Evolutionary conservation across 768 basidiomycete genomes (phyloP).

Genomic region (Xerocomellus amylosporus): DNA sequence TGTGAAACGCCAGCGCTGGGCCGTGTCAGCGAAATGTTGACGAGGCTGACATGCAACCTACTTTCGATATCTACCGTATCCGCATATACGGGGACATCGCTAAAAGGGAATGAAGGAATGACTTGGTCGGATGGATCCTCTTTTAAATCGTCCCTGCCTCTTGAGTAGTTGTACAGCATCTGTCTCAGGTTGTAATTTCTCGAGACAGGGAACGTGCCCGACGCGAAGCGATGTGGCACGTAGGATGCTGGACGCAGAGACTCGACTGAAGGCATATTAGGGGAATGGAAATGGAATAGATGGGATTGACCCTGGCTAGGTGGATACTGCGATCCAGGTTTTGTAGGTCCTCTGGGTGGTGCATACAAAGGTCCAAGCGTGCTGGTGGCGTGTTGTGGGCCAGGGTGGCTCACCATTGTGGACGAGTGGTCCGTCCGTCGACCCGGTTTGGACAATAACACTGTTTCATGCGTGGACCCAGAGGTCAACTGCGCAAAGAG

Average conservation of each 20-base stretch:
- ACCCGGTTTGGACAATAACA: not conserved
- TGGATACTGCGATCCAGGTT: not conserved
- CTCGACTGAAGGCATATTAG: conserved; percentile 8
- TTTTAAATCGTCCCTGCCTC: not conserved
- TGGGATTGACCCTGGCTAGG: not conserved
- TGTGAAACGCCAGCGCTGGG: conserved; percentile 34
- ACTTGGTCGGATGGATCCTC: conserved; percentile 24
- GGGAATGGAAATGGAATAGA: not conserved
- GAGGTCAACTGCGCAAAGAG: not conserved
- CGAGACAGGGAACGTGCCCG: conserved; percentile 30
- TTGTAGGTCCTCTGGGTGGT: conserved; percentile 16
- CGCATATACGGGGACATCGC: conserved; percentile 29
- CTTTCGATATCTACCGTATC: conserved; percentile 45
- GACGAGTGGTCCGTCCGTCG: conserved; percentile 1
- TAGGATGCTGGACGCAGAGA: conserved; percentile 9
- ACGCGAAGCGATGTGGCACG: conserved; percentile 18
- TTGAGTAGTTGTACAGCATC: conserved; percentile 27
- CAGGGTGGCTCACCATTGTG: not conserved
- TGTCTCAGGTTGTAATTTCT: conserved; percentile 25
- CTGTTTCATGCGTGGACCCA: conserved; percentile 6
- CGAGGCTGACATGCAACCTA: conserved; percentile 25
- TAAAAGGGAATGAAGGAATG: conserved; percentile 34
- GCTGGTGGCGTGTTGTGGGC: conserved; percentile 6
- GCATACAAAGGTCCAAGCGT: conserved; percentile 1
- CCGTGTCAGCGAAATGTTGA: not conserved